Base-by-base conservation (phyloP, 2,329 filamentous ascomycete genomes). In the Tolypocladium nubicola region DNA sequence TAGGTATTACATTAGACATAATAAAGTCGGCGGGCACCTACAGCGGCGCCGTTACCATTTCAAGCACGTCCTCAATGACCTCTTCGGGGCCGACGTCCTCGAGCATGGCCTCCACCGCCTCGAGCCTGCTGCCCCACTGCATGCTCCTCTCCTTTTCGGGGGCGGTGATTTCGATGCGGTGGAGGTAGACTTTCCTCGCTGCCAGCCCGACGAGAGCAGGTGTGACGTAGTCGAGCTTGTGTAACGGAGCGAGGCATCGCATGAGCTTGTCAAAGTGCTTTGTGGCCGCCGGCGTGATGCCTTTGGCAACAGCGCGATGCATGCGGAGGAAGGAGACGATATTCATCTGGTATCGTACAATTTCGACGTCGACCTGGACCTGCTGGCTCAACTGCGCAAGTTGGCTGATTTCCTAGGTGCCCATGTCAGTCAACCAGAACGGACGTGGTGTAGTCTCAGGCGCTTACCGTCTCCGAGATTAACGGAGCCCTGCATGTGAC, bases 71-170 rank as follows among this genome's bases (percentile, higher is more conserved):
- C 59, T 87, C 84, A 43, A 88, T 77, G 3, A 88, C 79, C 47
- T 84, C 80, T 62, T 86, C 83, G 0, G 83, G 77, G 0, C 79
- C 79, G 11, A 86, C 68, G 7, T 75, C 81, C 38, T 87, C 82
- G 2, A 97, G 72, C 53, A 91, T 63, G 19, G 80, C 77, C 61
- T 81, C 78, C 1, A 97, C 83, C 4, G 88, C 88, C 37, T 80
- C 78, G 0, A 87, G 63, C 56, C 88, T 85, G 70, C 93, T 97
- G 0, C 94, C 94, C 85, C 95, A 99, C 70, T 96, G 90, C 76
- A 96, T 81, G 69, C 91, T 97, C 53, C 91, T 80, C 74, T 97
- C 94, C 58, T 85, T 83, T 60, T 84, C 80, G 1, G 89, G 80
- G 1, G 74, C 72, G 0, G 87, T 83, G 57, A 97, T 80, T 16